Conservation (phyloP, 352 stramenopile genomes). For the Pythium pectinolyticum region DNA sequence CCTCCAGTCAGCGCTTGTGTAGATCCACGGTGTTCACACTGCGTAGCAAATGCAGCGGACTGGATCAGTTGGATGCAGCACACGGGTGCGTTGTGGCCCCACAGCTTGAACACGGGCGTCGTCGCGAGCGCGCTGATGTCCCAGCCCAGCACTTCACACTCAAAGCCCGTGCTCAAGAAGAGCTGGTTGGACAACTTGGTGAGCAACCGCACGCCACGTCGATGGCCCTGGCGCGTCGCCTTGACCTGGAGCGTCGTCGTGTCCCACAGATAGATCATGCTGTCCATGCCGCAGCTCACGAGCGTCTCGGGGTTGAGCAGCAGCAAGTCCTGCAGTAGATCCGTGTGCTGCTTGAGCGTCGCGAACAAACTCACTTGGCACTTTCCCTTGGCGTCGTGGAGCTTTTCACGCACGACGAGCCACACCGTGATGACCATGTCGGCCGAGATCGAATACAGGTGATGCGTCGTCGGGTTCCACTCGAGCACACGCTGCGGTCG, state of each 20-base stretch:
- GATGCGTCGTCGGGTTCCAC: conserved; percentile 51
- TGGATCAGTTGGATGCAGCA: conserved; percentile 70
- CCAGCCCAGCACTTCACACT: conserved; percentile 75
- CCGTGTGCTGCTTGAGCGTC: conserved; percentile 65
- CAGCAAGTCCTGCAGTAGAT: conserved; percentile 72
- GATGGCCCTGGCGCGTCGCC: conserved; percentile 54
- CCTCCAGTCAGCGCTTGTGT: background rate
- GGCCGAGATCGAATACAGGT: conserved; percentile 73
- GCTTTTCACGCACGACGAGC: conserved; percentile 41
- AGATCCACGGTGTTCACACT: conserved; percentile 7
- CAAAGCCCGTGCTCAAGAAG: conserved; percentile 77
- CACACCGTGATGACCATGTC: conserved; percentile 73
- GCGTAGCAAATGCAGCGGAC: conserved; percentile 25
- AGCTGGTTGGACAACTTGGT: conserved; percentile 61
- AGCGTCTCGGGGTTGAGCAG: conserved; percentile 70
- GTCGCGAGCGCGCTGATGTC: conserved; percentile 63
- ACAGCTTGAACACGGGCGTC: conserved; percentile 66
- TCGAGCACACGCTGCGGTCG: conserved; percentile 72
- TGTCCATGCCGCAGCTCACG: conserved; percentile 77
- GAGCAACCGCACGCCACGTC: conserved; percentile 58
- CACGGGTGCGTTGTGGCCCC: conserved; percentile 64
- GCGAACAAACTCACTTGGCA: conserved; percentile 57
- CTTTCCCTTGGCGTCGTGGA: conserved; percentile 33
- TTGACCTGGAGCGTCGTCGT: conserved; percentile 46
- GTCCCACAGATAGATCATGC: conserved; percentile 75